Conservation (phyloP, 495 filamentous ascomycete species). For the Penicillium goetzii region DNA sequence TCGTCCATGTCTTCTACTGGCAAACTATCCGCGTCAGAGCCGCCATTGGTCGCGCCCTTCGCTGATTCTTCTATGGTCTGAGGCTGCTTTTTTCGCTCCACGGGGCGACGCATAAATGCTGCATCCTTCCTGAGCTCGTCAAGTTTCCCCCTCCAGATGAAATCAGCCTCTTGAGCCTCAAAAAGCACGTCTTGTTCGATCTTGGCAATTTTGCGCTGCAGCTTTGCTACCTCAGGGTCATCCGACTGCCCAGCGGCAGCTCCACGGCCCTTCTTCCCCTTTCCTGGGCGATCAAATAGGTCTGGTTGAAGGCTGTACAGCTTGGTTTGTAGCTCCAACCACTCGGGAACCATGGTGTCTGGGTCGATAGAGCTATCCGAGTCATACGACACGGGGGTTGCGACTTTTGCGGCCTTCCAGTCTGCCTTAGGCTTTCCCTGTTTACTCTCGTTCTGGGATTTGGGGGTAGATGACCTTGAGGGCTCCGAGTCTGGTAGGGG, state of each 20-base stretch:
- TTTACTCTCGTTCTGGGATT: constrained; percentile 30
- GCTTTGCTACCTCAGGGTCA: constrained; percentile 59
- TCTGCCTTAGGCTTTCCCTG: constrained; percentile 34
- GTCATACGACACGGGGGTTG: constrained; percentile 42
- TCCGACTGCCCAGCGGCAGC: constrained; percentile 29
- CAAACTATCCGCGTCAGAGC: constrained; percentile 43
- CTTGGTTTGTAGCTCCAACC: constrained; percentile 69
- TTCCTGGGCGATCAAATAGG: constrained; percentile 50
- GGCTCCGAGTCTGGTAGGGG: constrained; percentile 38
- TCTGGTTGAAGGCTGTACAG: constrained; percentile 76
- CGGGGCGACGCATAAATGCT: constrained; percentile 39
- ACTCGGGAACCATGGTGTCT: constrained; percentile 75
- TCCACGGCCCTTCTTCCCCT: constrained; percentile 44
- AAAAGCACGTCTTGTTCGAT: constrained; percentile 88
- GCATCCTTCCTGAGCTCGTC: constrained; percentile 67
- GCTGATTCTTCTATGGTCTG: constrained; percentile 21
- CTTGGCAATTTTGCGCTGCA: constrained; percentile 70
- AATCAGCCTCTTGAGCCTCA: constrained; percentile 74
- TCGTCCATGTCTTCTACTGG: constrained; percentile 54
- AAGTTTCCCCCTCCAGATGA: constrained; percentile 68
- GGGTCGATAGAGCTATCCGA: constrained; percentile 62
- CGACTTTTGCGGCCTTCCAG: constrained; percentile 32
- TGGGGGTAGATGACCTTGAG: constrained; percentile 39
- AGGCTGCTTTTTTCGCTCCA: constrained; percentile 34
- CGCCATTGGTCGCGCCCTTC: constrained; percentile 6